Evolutionary conservation across 352 stramenopile species (phyloP).

Genomic region (Phytophthora syringae): DNA sequence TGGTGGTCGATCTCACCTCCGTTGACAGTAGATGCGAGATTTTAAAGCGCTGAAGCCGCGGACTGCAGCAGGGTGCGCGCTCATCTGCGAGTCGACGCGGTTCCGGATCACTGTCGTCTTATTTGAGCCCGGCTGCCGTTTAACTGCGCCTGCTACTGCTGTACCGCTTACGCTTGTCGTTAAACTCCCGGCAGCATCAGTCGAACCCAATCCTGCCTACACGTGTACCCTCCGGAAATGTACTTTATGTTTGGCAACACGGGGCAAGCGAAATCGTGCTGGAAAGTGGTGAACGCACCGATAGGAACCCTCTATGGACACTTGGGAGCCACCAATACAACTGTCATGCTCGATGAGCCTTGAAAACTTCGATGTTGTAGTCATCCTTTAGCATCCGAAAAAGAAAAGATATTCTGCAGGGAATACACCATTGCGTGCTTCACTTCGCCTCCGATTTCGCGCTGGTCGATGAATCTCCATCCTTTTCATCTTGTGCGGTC

Average conservation of each 20-base stretch:
- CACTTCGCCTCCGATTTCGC: no score
- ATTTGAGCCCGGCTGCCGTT: no score
- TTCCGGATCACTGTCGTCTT: no score
- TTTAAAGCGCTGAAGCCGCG: no score
- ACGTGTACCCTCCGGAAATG: constrained; percentile 5
- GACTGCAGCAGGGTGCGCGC: no score
- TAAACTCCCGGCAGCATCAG: constrained; percentile 2
- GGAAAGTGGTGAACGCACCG: neutral
- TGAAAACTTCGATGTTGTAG: no score
- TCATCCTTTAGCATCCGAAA: neutral
- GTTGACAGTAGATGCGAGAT: no score
- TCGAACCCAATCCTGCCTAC: constrained; percentile 4
- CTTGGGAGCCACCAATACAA: neutral
- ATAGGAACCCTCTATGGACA: neutral
- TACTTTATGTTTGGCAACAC: neutral
- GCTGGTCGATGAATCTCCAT: constrained; percentile 9
- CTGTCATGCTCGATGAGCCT: neutral
- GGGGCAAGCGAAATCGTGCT: neutral
- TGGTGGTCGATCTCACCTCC: no score
- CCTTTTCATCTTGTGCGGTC: constrained; percentile 1
- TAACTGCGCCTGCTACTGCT: neutral
- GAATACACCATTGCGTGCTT: neutral
- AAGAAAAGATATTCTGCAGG: neutral
- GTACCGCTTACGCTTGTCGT: constrained; percentile 4
- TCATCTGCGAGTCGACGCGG: no score